These are phyloP conservation scores for Hyphodiscus hymeniophilus DNA, from an alignment of 495 filamentous ascomycete genomes.

Conservation along the genomic window DNA sequence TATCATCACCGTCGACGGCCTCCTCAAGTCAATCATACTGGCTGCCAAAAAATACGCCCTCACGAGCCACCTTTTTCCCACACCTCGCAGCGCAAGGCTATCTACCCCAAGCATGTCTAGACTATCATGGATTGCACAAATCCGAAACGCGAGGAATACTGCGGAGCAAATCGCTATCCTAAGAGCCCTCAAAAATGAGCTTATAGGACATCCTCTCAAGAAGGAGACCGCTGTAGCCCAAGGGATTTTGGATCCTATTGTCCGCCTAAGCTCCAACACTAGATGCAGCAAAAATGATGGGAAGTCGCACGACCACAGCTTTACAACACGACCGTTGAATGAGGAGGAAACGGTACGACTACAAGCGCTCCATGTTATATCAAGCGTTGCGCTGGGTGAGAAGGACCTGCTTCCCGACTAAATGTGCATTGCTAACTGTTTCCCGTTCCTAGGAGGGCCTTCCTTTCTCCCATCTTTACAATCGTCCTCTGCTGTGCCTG, in stretches of 20 bases:
- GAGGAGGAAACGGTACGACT: conserved; percentile 59
- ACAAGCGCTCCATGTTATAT: conserved; percentile 72
- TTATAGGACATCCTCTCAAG: conserved; percentile 79
- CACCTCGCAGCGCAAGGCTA: background rate
- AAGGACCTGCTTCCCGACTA: background rate
- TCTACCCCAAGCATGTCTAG: conserved; percentile 13
- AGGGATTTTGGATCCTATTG: conserved; percentile 62
- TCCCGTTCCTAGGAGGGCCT: conserved; percentile 55
- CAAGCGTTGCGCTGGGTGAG: conserved; percentile 78
- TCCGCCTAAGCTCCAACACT: conserved; percentile 42
- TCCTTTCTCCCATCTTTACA: conserved; percentile 69
- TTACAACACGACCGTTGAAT: conserved; percentile 23
- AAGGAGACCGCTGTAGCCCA: conserved; percentile 67
- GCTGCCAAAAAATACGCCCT: too few relatives aligned
- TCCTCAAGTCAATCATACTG: too few relatives aligned
- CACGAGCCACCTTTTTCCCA: too few relatives aligned
- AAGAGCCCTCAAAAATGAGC: conserved; percentile 72
- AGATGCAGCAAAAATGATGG: conserved; percentile 22
- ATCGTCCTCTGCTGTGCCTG: conserved; percentile 52
- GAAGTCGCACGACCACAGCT: conserved; percentile 28
- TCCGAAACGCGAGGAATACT: conserved; percentile 50
- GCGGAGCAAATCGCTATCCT: conserved; percentile 57
- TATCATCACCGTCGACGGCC: too few relatives aligned
- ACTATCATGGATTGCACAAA: conserved; percentile 40
- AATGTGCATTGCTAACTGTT: conserved; percentile 5